These are phyloP conservation scores for Steccherinum ochraceum DNA, from an alignment of 768 basidiomycete genomes.

Conservation along the genomic window DNA sequence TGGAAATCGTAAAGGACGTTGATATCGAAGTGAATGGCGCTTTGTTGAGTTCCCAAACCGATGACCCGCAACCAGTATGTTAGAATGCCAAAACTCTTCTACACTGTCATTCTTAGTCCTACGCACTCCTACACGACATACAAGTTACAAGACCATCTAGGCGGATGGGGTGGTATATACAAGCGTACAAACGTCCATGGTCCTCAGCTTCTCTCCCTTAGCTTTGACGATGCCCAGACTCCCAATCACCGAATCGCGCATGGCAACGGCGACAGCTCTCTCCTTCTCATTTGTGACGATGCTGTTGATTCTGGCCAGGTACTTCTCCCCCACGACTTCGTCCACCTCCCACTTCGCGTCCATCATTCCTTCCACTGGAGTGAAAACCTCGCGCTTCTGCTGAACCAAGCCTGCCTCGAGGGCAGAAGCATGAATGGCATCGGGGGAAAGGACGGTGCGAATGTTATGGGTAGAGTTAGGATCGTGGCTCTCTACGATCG, in stretches of 20 bases:
- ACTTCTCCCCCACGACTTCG: constrained; percentile 16
- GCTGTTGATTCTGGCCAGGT: constrained; percentile 11
- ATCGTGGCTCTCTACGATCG: constrained; percentile 27
- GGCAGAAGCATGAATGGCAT: constrained; percentile 23
- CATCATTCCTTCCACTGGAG: constrained; percentile 18
- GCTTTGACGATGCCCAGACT: constrained; percentile 8
- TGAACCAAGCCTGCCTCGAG: constrained; percentile 18
- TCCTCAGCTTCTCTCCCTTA: constrained; percentile 9
- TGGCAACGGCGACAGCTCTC: constrained; percentile 23
- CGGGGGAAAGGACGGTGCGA: constrained; percentile 30
- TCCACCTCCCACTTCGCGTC: constrained; percentile 32
- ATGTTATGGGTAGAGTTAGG: constrained; percentile 25
- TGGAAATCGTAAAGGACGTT: no score
- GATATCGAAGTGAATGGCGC: no score
- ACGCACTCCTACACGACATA: no score
- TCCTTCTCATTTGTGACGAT: constrained; percentile 23
- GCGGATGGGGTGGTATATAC: constrained; percentile 10
- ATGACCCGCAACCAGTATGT: no score
- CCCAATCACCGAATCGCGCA: constrained; percentile 23
- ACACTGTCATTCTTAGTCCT: no score
- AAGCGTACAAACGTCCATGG: constrained; percentile 15
- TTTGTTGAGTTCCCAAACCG: no score
- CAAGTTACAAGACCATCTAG: no score
- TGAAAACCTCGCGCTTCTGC: constrained; percentile 16
- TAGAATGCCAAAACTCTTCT: no score